Percentiles rank a stretch among this genome's conserved stretches.
Evolutionary conservation across 352 stramenopile genomes (phyloP).

Genomic region (Globisporangium okanoganense): DNA sequence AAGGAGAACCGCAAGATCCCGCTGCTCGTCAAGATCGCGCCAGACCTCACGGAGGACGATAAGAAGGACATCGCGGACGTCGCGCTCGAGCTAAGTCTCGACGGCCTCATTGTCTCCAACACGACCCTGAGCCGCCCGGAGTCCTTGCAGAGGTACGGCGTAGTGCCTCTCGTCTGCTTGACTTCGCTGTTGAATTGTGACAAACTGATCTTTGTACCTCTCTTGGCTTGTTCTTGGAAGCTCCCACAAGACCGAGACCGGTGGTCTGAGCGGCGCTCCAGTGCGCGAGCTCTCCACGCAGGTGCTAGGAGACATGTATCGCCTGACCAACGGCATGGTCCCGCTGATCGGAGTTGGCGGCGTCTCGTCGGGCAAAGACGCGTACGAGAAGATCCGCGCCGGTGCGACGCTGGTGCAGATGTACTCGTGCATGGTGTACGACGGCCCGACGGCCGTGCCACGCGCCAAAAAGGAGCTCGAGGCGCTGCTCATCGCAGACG

Average conservation of each 20-base stretch:
- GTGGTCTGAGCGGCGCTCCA: constrained; percentile 94
- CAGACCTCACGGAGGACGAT: constrained; percentile 94
- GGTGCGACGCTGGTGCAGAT: constrained; percentile 95
- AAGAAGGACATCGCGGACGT: constrained; percentile 94
- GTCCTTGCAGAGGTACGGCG: constrained; percentile 54
- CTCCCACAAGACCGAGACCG: constrained; percentile 75
- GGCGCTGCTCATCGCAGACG: constrained; percentile 75
- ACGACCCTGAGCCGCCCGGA: constrained; percentile 92
- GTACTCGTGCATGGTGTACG: constrained; percentile 93
- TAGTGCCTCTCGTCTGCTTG: background rate
- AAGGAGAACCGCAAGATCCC: constrained; percentile 71
- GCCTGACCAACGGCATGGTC: constrained; percentile 90
- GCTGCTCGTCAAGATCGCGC: constrained; percentile 97
- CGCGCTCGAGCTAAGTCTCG: constrained; percentile 81
- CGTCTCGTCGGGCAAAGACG: constrained; percentile 90
- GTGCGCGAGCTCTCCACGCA: constrained; percentile 93
- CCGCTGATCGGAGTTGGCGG: constrained; percentile 96
- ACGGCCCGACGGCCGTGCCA: constrained; percentile 83
- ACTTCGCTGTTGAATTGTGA: background rate
- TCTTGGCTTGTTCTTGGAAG: no score
- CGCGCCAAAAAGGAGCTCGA: constrained; percentile 89
- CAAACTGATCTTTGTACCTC: background rate
- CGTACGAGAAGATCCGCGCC: constrained; percentile 97
- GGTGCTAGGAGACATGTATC: constrained; percentile 94
- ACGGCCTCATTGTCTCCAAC: constrained; percentile 98